Evolutionary conservation across 768 basidiomycete species (phyloP), one percentile per base, ranked within the genome.

Genomic region (Pholiota conissans): DNA sequence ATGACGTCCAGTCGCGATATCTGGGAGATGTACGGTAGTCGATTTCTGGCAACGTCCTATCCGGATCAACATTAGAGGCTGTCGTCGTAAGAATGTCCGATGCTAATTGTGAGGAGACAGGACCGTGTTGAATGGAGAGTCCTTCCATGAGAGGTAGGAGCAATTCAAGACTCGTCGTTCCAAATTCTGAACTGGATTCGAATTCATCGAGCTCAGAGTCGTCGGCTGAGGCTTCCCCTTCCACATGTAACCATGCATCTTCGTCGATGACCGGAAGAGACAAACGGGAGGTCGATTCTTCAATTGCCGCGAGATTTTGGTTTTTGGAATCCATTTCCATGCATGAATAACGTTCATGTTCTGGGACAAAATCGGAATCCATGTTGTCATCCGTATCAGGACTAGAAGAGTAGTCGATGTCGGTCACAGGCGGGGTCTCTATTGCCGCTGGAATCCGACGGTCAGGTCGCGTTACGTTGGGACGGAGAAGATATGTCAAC

Each of bases 401-500:
- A 18, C 77, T 78, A 20, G 84, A 84, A 28, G 80, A 79, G 49
- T 77, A 76, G 57, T 85, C 83, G 32, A 84, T 65, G 64, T 91
- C 91, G 0, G 89, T 91, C 8, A 77, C 71, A 3, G 91, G 89
- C 6, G 91, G 91, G 1, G 91, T 92, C 58, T 87, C 84, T 37
- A 91, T 70, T 5, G 69, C 65, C 5, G 71, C 65, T 16, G 70
- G 63, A 1, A 78, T 76, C 30, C 66, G 66, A 28, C 75, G 79
- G 65, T 85, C 84, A 0, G 86, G 86, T 14, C 83, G 83, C 20
- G 81, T 79, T 52, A 84, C 79, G 61, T 91, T 90, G 3, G 92
- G 92, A 32, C 92, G 85, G 22, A 94, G 79, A 49, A 94, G 83
- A 69, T 91, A 87, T 3, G 91, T 93, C 30, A 91, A 74, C 18